These are phyloP conservation scores for Candida orba DNA, from an alignment of 805 yeast species.

Conservation along the genomic window DNA sequence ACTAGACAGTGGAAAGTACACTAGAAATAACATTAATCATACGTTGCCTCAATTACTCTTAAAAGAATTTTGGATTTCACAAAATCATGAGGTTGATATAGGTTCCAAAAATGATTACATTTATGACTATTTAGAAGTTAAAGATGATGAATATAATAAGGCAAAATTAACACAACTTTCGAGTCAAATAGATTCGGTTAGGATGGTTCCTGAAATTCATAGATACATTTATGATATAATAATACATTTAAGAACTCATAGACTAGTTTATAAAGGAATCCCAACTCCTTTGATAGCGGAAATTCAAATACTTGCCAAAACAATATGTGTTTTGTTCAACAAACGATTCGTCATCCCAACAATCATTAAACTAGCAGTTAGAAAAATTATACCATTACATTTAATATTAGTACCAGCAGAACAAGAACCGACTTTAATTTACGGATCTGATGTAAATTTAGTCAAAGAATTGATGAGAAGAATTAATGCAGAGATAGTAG, in stretches of 20 bases:
- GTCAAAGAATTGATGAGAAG: conserved; percentile 34
- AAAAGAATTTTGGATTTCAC: conserved; percentile 1
- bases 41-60: conserved; percentile 12
- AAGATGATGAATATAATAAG: background rate
- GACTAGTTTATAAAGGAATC: conserved; percentile 47
- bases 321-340: conserved; percentile 36
- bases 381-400: conserved; percentile 41
- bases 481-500: conserved; percentile 39
- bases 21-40: conserved; percentile 5
- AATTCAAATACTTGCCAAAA: conserved; percentile 31
- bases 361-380: conserved; percentile 42
- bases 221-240: conserved; percentile 53
- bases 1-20: conserved; percentile 4
- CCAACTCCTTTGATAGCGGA: conserved; percentile 40
- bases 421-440: conserved; percentile 45
- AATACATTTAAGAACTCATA: conserved; percentile 44
- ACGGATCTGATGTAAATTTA: conserved; percentile 46
- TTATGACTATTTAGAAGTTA: background rate
- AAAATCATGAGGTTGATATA: background rate
- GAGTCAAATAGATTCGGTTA: conserved; percentile 5
- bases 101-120: background rate
- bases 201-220: conserved; percentile 40
- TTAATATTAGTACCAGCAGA: conserved; percentile 32
- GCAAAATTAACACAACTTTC: background rate
- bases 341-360: conserved; percentile 43